Base-by-base conservation (phyloP, 768 basidiomycete species). In the Strobilomyces confusus region DNA sequence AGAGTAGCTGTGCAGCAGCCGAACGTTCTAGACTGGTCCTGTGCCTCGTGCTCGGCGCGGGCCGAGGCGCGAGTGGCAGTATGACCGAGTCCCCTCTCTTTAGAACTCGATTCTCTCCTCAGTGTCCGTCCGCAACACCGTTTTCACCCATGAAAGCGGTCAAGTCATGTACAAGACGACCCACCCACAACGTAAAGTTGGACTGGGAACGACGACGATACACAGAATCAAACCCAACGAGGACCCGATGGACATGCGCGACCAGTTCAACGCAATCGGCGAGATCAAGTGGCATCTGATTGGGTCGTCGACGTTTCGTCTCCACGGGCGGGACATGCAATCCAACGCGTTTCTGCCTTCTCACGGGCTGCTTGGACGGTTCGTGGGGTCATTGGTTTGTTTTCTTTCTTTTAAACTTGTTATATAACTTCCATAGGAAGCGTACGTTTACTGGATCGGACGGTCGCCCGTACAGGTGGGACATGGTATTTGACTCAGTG, bases 241-340 rank as follows among this genome's bases (percentile, higher is more conserved):
- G 3, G 56, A 61, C 20, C 59, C 49, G 0, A 34, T 32, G 48
- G 64, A 44, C 29, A 44, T 43, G 42, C 42, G 42, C 15, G 69
- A 71, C 51, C 63, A 64, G 1, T 71, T 72, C 25, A 25, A n/a
- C 42, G 26, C n/a, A 15, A 37, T 49, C 5, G 75, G 66, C 8
- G 55, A 66, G 48, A 72, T 76, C 1, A 64, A 73, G 13, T 74
- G 72, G 68, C 65, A 59, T n/a, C 1, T 60, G 0, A 30, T 72
- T 5, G 59, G 60, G 15, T 64, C 72, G 0, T 66, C 71, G 5
- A 64, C 55, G 26, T 57, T 76, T 32, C 62, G 60, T 2, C 67
- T 71, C 30, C 54, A 63, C 6, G 71, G 63, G 2, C 40, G 54
- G 14, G 65, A 64, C 17, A 52, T 69, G 42, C 47, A 59, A n/a